Evolutionary conservation across 2,329 filamentous ascomycete genomes (phyloP).

Genomic region (Penicillium paneum): DNA sequence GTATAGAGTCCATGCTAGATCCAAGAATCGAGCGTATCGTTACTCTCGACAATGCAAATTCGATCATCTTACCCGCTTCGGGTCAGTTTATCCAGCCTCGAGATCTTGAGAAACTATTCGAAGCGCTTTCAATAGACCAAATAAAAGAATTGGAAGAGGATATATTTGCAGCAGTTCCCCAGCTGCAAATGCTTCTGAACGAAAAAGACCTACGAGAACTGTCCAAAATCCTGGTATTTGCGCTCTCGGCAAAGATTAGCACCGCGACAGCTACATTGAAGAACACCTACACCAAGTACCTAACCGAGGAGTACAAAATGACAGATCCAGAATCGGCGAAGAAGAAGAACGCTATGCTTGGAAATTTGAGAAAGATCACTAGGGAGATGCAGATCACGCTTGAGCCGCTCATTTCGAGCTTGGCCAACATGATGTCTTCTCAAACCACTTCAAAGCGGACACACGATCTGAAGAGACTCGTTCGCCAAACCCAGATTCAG

Average conservation of each 20-base stretch:
- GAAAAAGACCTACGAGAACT: background rate
- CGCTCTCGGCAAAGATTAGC: background rate
- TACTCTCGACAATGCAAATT: background rate
- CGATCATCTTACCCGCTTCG: background rate
- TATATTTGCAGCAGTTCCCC: background rate
- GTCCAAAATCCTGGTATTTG: background rate
- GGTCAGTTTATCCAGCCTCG: background rate
- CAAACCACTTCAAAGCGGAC: conserved; percentile 28
- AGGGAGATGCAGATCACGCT: background rate
- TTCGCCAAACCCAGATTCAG: conserved; percentile 25
- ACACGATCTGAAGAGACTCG: conserved; percentile 26
- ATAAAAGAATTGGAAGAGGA: background rate
- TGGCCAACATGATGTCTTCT: conserved; percentile 22
- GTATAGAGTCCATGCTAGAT: background rate
- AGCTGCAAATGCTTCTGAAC: background rate
- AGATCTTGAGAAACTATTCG: background rate
- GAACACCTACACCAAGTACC: background rate
- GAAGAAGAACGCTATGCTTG: background rate
- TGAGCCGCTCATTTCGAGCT: background rate
- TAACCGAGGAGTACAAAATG: background rate
- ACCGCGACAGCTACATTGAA: background rate
- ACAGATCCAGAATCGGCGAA: background rate
- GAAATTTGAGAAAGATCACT: background rate
- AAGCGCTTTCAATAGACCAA: background rate
- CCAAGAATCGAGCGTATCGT: background rate